These are phyloP conservation scores for Daldinia eschscholtzii DNA, from an alignment of 2,329 filamentous ascomycete species.

Conservation along the genomic window DNA sequence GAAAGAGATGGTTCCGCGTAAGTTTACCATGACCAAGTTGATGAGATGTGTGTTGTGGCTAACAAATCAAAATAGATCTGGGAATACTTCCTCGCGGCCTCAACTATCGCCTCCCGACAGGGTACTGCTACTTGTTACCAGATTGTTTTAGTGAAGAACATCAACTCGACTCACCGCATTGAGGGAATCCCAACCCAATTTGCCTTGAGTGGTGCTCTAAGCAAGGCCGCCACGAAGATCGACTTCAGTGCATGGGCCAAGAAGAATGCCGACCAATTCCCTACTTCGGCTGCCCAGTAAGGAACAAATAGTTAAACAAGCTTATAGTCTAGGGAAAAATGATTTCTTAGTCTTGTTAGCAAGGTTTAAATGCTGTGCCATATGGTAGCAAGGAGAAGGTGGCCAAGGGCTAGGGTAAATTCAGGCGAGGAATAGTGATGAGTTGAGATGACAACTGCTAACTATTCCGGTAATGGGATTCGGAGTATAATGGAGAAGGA, in stretches of 20 bases:
- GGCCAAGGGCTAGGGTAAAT: background rate
- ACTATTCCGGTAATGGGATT: background rate
- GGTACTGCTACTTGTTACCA: conserved; percentile 83
- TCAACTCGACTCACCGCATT: conserved; percentile 83
- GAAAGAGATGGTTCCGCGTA: conserved; percentile 93
- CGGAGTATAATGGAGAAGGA: background rate
- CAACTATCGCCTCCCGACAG: conserved; percentile 81
- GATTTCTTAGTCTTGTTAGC: background rate
- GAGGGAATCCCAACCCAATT: conserved; percentile 78
- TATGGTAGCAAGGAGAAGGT: background rate
- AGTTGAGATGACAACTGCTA: background rate
- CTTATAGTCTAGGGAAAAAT: conserved; percentile 3
- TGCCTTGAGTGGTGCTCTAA: conserved; percentile 72
- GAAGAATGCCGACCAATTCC: conserved; percentile 53
- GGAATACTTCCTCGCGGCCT: conserved; percentile 84
- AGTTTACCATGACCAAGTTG: conserved; percentile 55
- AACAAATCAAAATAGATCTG: conserved; percentile 63
- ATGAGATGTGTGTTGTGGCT: conserved; percentile 20
- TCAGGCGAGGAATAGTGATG: background rate
- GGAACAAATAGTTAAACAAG: background rate
- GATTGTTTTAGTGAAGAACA: conserved; percentile 83
- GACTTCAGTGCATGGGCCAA: conserved; percentile 53
- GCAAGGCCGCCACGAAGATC: conserved; percentile 49
- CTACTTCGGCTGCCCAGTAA: conserved; percentile 49
- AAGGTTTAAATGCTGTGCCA: background rate